Evolutionary conservation across 208 protist genomes (phyloP).

Genomic region (Balamuthia mandrillaris): DNA sequence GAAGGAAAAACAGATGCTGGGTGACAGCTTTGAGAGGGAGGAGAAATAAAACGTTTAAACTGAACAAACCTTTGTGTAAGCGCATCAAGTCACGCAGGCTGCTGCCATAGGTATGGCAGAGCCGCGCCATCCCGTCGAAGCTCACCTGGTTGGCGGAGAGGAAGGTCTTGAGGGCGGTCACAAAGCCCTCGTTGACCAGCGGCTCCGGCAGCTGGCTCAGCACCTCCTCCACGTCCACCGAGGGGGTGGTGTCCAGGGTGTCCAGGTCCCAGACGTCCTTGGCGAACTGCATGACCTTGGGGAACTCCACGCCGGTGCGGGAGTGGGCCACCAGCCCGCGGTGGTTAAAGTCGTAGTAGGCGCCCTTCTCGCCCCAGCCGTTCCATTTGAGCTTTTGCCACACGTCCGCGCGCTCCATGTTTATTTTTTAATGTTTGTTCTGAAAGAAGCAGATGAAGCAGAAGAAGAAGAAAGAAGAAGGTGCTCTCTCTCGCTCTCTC

Average conservation of each 20-base stretch:
- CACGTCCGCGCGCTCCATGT: slow-evolving; percentile 19
- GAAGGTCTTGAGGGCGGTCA: slow-evolving; percentile 34
- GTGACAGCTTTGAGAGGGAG: not conserved
- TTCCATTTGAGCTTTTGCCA: slow-evolving; percentile 56
- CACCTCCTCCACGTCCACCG: slow-evolving; percentile 34
- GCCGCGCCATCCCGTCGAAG: slow-evolving; percentile 38
- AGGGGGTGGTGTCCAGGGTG: slow-evolving; percentile 34
- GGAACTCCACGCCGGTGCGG: slow-evolving; percentile 38
- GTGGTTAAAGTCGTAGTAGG: slow-evolving; percentile 38
- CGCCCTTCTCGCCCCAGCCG: slow-evolving; percentile 51
- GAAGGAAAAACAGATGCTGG: not conserved
- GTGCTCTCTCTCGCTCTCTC: too few species aligned
- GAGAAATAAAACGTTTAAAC: not conserved
- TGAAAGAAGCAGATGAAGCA: too few species aligned
- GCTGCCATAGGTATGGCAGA: slow-evolving; percentile 51
- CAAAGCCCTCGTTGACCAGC: slow-evolving; percentile 25
- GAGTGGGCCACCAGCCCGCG: slow-evolving; percentile 24
- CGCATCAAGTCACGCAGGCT: slow-evolving; percentile 45
- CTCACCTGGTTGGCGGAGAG: slow-evolving; percentile 33
- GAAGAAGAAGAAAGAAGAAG: too few species aligned
- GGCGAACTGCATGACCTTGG: slow-evolving; percentile 34
- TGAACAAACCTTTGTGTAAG: slow-evolving; percentile 39
- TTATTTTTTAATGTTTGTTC: too few species aligned
- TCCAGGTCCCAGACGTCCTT: not conserved
- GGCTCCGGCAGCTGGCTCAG: not conserved